Base-by-base conservation (phyloP, 1,139 yeast genomes). In the Arxiozyma heterogenica region DNA sequence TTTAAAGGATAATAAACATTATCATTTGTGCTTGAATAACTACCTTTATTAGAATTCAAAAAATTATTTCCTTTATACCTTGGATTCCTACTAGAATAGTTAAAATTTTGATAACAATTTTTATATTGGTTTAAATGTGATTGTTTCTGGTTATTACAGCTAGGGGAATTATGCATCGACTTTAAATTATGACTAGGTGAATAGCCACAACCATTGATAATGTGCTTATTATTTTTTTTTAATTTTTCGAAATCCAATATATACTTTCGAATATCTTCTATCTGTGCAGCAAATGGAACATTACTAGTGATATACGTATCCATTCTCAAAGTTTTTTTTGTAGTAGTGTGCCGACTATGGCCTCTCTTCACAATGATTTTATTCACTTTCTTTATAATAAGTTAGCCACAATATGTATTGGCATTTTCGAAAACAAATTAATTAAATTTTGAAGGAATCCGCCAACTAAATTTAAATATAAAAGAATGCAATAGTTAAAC, bases 191-290 rank as follows among this genome's bases (percentile, higher is more conserved):
- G 41, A 15, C 18, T 38, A 38, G 18, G 3, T 18, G 15, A 8
- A n/a, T 21, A 18, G 23, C 39, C 39, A 41, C 44, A 49, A 43
- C 25, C 22, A 30, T 49, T 55, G 48, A 49, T 39, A 44, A 30
- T 53, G 44, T 42, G 46, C 42, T 48, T 52, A 41, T 30, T 53
- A 45, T 38, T 52, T 21, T 46, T 50, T 44, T 41, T 47, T 44
- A 21, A 34, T 42, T 57, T 59, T 42, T 62, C 61, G 52, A 65
- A 66, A 41, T 67, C 65, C 25, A 55, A 30, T 38, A 67, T 49
- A 51, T 66, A 66, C 49, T 59, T 65, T 34, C 67, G 66, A 61
- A 69, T 64, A 55, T 69, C 71, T 51, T 69, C 72, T 25, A 61
- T 51, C 55, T 69, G 72, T 18, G 71, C 64, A 27, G 66, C 57